Conservation (phyloP, 179 eudicot species). For the Vitellaria paradoxa region DNA sequence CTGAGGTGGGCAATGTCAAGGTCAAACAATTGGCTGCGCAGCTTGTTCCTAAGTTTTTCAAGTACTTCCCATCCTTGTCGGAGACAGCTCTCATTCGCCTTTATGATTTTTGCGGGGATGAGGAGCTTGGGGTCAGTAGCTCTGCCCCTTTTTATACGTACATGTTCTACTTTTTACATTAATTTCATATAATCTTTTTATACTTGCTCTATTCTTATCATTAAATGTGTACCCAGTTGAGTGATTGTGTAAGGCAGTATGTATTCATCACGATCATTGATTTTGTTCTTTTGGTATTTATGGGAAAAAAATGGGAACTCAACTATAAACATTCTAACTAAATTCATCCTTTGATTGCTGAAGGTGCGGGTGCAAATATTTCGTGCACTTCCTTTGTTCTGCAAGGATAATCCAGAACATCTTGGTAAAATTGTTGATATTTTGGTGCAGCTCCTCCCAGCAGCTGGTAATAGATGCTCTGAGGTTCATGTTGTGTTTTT, state of each 20-base stretch:
- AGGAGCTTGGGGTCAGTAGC: constrained; percentile 74
- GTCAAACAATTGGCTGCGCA: constrained; percentile 81
- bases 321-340: background rate
- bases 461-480: constrained; percentile 44
- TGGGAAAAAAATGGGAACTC: no score
- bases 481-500: constrained; percentile 1
- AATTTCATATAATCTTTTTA: background rate
- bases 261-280: background rate
- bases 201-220: background rate
- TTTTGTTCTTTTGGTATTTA: background rate
- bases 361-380: constrained; percentile 94
- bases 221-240: background rate
- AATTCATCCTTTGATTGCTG: background rate
- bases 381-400: constrained; percentile 88
- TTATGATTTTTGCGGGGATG: constrained; percentile 66
- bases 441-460: constrained; percentile 63
- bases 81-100: constrained; percentile 55
- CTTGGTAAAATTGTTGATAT: constrained; percentile 68
- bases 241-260: background rate
- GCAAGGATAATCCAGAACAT: constrained; percentile 81
- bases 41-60: constrained; percentile 85
- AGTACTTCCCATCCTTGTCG: constrained; percentile 56
- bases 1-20: constrained; percentile 54
- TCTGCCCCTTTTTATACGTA: background rate
- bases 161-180: background rate